Base-by-base conservation (phyloP, 768 basidiomycete genomes). In the Gloeophyllum trabeum region DNA sequence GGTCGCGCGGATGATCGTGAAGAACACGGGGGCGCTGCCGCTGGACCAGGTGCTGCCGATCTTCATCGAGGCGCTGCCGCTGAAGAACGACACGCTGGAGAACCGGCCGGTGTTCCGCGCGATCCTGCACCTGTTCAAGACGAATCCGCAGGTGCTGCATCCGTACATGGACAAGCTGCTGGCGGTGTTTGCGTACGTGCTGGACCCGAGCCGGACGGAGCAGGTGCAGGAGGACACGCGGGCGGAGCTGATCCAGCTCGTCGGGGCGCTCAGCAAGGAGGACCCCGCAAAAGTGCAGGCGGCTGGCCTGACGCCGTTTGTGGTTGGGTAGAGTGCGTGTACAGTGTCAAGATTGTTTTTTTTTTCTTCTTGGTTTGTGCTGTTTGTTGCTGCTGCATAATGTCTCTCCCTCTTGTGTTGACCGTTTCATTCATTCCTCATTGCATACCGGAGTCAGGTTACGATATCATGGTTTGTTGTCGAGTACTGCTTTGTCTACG, bases 11-110 rank as follows among this genome's bases (percentile, higher is more conserved):
- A 71, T 98, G 57, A 83, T 98, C 55, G 58, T 78, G 52, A 83
- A 83, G 56, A 92, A 91, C 61, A 63, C 72, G 3, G 57, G 65
- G 10, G 89, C 81, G 12, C 62, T 98, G 14, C 94, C 94, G 20
- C 78, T 97, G 28, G 87, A 91, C 40, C 82, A 90, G 61, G 90
- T 96, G 40, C 74, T 97, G 7, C 90, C 91, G 2, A 69, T 88
- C 41, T 76, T 98, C 56, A 62, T 96, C 44, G 70, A 65, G 20
- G 80, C 84, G 24, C 72, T 99, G 6, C 96, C 96, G 5, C 65
- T 98, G 48, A 80, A 79, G 57, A 79, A 87, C 58, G 96, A 99
- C 61, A 75, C 67, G 50, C 75, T 91, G 46, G 96, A 98, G 64
- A 94, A 96, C 62, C 71, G 78, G 26, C 80, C 91, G 2, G 78